Evolutionary conservation across 75 land plant genomes (phyloP).

Genomic region (Picea sitchensis): DNA sequence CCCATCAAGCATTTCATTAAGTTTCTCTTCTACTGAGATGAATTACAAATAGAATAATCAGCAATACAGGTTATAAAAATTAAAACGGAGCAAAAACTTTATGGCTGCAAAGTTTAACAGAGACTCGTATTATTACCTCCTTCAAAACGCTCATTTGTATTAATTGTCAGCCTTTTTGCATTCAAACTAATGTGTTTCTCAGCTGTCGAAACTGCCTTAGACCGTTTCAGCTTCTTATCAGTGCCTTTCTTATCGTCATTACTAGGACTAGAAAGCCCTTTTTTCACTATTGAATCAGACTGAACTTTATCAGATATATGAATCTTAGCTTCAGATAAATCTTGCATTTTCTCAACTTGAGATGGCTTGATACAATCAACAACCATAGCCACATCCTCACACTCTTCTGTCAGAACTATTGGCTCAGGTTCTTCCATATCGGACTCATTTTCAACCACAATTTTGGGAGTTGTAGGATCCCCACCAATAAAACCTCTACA

Average conservation of each 20-base stretch:
- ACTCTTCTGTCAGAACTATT: slow-evolving; percentile 58
- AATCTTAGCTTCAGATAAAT: slow-evolving; percentile 1
- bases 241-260: not conserved
- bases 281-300: not conserved
- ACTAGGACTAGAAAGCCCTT: not conserved
- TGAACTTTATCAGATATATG: not conserved
- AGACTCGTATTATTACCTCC: slow-evolving; percentile 28
- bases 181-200: slow-evolving; percentile 5
- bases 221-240: slow-evolving; percentile 6
- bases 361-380: slow-evolving; percentile 7
- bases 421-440: slow-evolving; percentile 81
- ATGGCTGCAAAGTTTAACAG: not conserved
- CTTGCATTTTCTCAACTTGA: not conserved
- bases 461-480: slow-evolving; percentile 48
- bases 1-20: slow-evolving; percentile 71
- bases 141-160: slow-evolving; percentile 24
- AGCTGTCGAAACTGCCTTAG: not conserved
- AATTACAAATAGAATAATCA: slow-evolving; percentile 1
- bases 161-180: slow-evolving; percentile 12
- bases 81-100: slow-evolving; percentile 1
- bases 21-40: slow-evolving; percentile 70
- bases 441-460: slow-evolving; percentile 66
- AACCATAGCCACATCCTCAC: slow-evolving; percentile 16
- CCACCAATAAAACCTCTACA: slow-evolving; percentile 96
- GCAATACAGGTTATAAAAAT: not conserved